These are phyloP conservation scores for Corchorus olitorius DNA, from an alignment of 345 rosid species.

Conservation along the genomic window DNA sequence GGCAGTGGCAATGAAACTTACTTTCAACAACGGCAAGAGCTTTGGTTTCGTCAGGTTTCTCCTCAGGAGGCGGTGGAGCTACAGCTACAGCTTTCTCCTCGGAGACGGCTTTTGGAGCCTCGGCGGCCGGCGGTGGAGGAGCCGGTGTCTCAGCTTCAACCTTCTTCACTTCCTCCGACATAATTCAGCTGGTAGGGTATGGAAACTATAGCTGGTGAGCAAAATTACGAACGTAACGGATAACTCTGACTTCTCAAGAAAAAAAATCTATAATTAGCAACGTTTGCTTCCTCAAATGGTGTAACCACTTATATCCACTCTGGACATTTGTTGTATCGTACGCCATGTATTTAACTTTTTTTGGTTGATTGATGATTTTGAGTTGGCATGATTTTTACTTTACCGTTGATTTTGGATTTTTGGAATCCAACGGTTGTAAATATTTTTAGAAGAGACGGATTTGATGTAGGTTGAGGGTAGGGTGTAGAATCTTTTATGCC, in stretches of 20 bases:
- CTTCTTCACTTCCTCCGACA: constrained; percentile 64
- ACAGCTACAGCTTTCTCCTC: constrained; percentile 35
- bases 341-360: background rate
- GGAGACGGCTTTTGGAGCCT: constrained; percentile 28
- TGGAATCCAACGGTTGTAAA: constrained; percentile 40
- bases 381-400: constrained; percentile 4
- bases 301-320: background rate
- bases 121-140: constrained; percentile 27
- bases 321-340: background rate
- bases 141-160: constrained; percentile 35
- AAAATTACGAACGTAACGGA: background rate
- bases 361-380: background rate
- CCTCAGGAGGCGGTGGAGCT: constrained; percentile 27
- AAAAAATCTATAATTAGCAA: background rate
- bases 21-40: constrained; percentile 62
- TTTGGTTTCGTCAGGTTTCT: constrained; percentile 51
- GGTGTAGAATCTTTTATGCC: constrained; percentile 29
- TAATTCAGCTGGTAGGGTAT: constrained; percentile 12
- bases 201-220: background rate
- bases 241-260: background rate
- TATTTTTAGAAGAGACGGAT: background rate
- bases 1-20: constrained; percentile 32
- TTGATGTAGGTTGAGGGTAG: background rate
- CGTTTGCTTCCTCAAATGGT: constrained; percentile 24
- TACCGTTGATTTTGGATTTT: constrained; percentile 30